These are phyloP conservation scores for Blastocystis sp. DNA, from an alignment of 352 stramenopile genomes.

Conservation along the genomic window DNA sequence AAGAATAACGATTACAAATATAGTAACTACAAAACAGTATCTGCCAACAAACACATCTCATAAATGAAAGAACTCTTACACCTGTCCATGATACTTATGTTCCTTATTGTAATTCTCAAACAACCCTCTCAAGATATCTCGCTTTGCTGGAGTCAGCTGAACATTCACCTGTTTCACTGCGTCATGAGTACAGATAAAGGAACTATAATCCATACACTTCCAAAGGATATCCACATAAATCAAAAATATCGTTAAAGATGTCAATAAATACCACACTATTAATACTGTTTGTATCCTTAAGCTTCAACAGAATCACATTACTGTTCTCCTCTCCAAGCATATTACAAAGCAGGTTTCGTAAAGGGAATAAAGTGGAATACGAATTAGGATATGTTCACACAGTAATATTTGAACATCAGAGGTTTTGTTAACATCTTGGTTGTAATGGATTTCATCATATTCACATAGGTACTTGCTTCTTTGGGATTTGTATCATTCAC, in stretches of 20 bases:
- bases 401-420: slow-evolving; percentile 30
- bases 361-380: not conserved
- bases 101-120: slow-evolving; percentile 62
- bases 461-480: not conserved
- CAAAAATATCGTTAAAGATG: slow-evolving; percentile 55
- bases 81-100: slow-evolving; percentile 36
- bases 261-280: slow-evolving; percentile 61
- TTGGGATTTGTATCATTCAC: not conserved
- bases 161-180: slow-evolving; percentile 54
- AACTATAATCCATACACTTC: not conserved
- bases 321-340: slow-evolving; percentile 46
- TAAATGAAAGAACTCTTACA: slow-evolving; percentile 35
- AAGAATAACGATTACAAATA: not conserved
- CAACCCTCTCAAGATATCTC: slow-evolving; percentile 18
- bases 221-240: slow-evolving; percentile 59
- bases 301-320: slow-evolving; percentile 38
- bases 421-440: not conserved
- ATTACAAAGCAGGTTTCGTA: slow-evolving; percentile 17
- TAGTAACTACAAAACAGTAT: not conserved
- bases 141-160: slow-evolving; percentile 17
- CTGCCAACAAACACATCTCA: not conserved
- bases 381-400: slow-evolving; percentile 29
- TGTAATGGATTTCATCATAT: slow-evolving; percentile 14
- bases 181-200: not conserved
- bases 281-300: slow-evolving; percentile 17